phyloP scores from a whole-genome alignment of 371 early-diverging fungal genomes.

The Catenaria anguillulae region DNA sequence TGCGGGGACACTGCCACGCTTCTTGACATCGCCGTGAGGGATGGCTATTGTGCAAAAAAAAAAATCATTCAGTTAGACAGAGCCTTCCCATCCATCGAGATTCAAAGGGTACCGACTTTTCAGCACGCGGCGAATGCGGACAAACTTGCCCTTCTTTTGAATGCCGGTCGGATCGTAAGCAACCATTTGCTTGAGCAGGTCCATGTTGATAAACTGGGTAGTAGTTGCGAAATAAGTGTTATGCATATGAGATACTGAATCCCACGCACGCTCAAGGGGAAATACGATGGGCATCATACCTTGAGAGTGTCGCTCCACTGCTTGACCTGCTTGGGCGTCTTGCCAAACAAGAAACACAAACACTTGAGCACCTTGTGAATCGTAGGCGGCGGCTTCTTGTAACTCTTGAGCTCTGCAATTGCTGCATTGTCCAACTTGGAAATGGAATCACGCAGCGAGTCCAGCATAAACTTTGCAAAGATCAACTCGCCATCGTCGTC shows the following conservation, averaged over 20 bases:
- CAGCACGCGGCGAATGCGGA: conserved; percentile 22
- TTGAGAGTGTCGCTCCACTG: conserved; percentile 22
- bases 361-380: conserved; percentile 31
- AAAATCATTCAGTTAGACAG: background rate
- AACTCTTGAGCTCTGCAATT: conserved; percentile 30
- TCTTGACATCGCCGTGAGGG: conserved; percentile 20
- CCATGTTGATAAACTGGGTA: conserved; percentile 25
- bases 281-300: no score
- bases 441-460: conserved; percentile 18
- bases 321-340: conserved; percentile 24
- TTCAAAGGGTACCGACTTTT: no score
- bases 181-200: conserved; percentile 26
- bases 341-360: conserved; percentile 34
- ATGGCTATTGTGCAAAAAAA: conserved; percentile 11
- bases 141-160: conserved; percentile 32
- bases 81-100: no score
- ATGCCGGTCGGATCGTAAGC: conserved; percentile 33
- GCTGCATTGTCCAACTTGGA: conserved; percentile 20
- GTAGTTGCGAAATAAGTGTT: conserved; percentile 2
- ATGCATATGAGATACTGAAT: background rate
- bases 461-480: conserved; percentile 30
- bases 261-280: background rate
- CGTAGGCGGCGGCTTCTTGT: conserved; percentile 31
- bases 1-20: conserved; percentile 26
- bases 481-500: conserved; percentile 15